These are phyloP conservation scores for Calonectria naviculata DNA, from an alignment of 2,329 filamentous ascomycete species.

Conservation along the genomic window DNA sequence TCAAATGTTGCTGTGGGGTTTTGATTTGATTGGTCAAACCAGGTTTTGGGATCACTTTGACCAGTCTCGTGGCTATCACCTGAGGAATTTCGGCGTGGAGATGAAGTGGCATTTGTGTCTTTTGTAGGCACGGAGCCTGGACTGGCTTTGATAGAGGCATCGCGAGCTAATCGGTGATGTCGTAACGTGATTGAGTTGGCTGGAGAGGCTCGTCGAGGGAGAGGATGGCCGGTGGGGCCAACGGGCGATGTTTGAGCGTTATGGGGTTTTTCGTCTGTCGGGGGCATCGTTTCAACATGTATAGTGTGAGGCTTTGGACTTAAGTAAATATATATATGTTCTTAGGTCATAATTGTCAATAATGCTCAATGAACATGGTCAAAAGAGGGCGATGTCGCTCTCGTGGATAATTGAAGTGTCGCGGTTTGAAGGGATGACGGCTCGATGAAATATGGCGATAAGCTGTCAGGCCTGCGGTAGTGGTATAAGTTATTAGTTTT, in stretches of 20 bases:
- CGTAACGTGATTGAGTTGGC: conserved; percentile 60
- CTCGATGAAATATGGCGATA: background rate
- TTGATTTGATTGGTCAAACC: conserved; percentile 66
- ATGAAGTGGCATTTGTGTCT: conserved; percentile 27
- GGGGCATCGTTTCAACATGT: conserved; percentile 42
- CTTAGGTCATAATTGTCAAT: conserved; percentile 18
- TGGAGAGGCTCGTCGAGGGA: conserved; percentile 57
- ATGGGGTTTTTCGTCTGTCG: conserved; percentile 34
- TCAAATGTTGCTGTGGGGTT: conserved; percentile 58
- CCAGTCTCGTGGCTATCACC: conserved; percentile 61
- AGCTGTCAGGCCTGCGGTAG: background rate
- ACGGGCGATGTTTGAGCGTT: conserved; percentile 40
- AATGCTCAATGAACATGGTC: background rate
- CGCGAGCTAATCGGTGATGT: conserved; percentile 57
- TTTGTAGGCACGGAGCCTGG: conserved; percentile 37
- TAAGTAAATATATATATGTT: background rate
- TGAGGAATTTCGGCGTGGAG: conserved; percentile 55
- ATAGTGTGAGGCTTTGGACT: background rate
- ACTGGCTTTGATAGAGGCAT: conserved; percentile 49
- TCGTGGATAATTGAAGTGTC: background rate
- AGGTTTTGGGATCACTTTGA: conserved; percentile 62
- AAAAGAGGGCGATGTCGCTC: background rate
- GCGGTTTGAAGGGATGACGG: background rate
- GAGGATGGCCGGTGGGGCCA: conserved; percentile 53
- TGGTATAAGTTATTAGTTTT: conserved; percentile 24